Conservation (phyloP, 2,329 filamentous ascomycete genomes). For the Byssothecium circinans region DNA sequence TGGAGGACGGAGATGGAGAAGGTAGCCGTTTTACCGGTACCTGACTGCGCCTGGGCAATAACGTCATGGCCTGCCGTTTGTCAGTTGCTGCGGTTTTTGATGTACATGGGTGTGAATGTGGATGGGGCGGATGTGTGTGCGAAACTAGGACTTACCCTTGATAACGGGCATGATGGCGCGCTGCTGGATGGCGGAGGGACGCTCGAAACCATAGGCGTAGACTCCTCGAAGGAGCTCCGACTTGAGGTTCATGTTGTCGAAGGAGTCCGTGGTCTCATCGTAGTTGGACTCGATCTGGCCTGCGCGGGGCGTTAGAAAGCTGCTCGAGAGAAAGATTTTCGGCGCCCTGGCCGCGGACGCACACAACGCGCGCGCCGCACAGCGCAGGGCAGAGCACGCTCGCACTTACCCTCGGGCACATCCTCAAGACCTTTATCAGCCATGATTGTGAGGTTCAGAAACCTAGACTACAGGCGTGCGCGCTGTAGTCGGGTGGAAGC, state of each 20-base stretch:
- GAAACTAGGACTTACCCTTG: constrained; percentile 70
- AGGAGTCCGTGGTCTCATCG: constrained; percentile 98
- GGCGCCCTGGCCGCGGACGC: constrained; percentile 15
- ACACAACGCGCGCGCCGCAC: constrained; percentile 6
- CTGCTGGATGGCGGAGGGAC: constrained; percentile 99
- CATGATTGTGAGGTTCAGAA: constrained; percentile 79
- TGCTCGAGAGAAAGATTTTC: constrained; percentile 4
- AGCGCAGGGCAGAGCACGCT: neutral
- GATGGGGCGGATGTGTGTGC: neutral
- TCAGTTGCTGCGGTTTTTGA: neutral
- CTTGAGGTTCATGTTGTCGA: constrained; percentile 98
- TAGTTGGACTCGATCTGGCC: constrained; percentile 99
- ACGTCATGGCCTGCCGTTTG: constrained; percentile 77
- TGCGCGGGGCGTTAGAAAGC: constrained; percentile 48
- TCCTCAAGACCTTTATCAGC: constrained; percentile 98
- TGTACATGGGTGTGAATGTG: constrained; percentile 9
- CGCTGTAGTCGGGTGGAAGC: constrained; percentile 40
- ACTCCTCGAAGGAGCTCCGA: constrained; percentile 96
- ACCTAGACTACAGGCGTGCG: constrained; percentile 68
- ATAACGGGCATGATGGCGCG: constrained; percentile 99
- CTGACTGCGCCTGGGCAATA: constrained; percentile 98
- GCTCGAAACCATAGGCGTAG: constrained; percentile 99
- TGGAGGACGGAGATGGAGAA: constrained; percentile 99
- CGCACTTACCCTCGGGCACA: constrained; percentile 77
- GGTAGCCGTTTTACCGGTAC: constrained; percentile 99